Base-by-base conservation (phyloP, 805 yeast species). In the Ogataea populi-albae region DNA sequence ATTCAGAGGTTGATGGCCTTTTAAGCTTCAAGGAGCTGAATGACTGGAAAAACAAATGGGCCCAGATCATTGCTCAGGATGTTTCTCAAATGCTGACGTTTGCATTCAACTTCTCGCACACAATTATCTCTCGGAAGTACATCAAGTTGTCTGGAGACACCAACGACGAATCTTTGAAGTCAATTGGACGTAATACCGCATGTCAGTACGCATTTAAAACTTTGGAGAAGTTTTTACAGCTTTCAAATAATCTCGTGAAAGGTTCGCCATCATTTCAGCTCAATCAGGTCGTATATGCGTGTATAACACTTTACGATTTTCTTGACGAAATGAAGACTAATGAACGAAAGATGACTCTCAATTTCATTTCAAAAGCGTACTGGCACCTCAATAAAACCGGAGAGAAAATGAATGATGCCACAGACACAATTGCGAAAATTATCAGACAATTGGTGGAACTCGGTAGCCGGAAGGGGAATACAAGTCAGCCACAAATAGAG, bases 321-420 rank as follows among this genome's bases (percentile, higher is more conserved):
- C 52, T 74, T 12, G 61, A 59, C 32, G 52, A 60, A 42, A 65
- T 69, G 55, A 58, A 59, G 22, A 50, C 54, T 5, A 52, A 61
- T n/a, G 68, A 69, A 38, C 65, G 64, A 35, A 65, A 64, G 16
- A 62, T 57, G 38, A 52, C 73, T 2, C 46, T 77, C 28, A 71
- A 62, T 41, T 49, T 74, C 8, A 73, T 78, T 28, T 68, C 80
- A 0, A 64, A 65, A 36, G 68, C 73, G 6, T 77, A 76, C 42
- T 77, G 81, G 81, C 77, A 73, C 43, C 54, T 77, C 41, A 75
- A 71, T 40, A 68, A 73, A 19, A 69, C 74, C 41, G 81, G 81
- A 2, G 79, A 74, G 39, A 67, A 68, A 37, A 65, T 66, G 47
- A 75, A 74, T 44, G 81, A 76, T 49, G 79, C 78, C 3, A 75